Percentiles rank a stretch among this genome's conserved stretches.
Conservation (phyloP, 306 rosid species). For the Amphicarpaea edgeworthii region DNA sequence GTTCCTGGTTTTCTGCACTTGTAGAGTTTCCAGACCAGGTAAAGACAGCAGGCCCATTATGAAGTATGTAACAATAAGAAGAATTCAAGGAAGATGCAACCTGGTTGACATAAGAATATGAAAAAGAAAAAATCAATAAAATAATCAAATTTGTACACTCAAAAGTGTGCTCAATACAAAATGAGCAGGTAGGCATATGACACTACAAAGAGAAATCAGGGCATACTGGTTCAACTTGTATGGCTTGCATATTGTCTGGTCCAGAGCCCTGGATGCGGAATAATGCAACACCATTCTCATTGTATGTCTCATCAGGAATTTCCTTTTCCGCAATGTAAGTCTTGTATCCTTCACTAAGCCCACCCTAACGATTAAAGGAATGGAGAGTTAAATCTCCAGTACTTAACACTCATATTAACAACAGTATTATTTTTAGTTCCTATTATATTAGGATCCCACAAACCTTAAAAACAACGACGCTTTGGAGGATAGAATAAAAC, state of each 20-base stretch:
- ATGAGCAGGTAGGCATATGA: not conserved
- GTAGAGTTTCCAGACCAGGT: slow-evolving; percentile 90
- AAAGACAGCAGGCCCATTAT: slow-evolving; percentile 71
- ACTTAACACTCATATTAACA: not conserved
- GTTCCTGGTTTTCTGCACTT: slow-evolving; percentile 71
- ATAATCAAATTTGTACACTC: slow-evolving; percentile 29
- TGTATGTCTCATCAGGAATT: slow-evolving; percentile 79
- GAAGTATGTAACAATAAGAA: slow-evolving; percentile 79
- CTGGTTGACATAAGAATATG: slow-evolving; percentile 50
- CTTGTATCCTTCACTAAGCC: slow-evolving; percentile 82
- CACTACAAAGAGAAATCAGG: slow-evolving; percentile 7
- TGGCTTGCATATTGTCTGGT: slow-evolving; percentile 95
- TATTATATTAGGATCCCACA: slow-evolving; percentile 41
- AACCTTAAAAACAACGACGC: slow-evolving; percentile 78
- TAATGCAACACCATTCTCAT: slow-evolving; percentile 78
- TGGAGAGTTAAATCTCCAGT: slow-evolving; percentile 31
- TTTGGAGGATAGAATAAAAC: slow-evolving; percentile 80
- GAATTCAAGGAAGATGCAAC: slow-evolving; percentile 91
- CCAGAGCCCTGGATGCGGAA: slow-evolving; percentile 95
- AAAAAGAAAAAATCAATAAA: slow-evolving; percentile 15
- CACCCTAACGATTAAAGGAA: slow-evolving; percentile 62
- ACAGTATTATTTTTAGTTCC: slow-evolving; percentile 22
- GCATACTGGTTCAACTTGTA: slow-evolving; percentile 87
- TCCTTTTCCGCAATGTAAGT: slow-evolving; percentile 61
- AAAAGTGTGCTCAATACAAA: slow-evolving; percentile 30